Base-by-base conservation (phyloP, 169 alveolate genomes). In the Babesia gibsoni region DNA sequence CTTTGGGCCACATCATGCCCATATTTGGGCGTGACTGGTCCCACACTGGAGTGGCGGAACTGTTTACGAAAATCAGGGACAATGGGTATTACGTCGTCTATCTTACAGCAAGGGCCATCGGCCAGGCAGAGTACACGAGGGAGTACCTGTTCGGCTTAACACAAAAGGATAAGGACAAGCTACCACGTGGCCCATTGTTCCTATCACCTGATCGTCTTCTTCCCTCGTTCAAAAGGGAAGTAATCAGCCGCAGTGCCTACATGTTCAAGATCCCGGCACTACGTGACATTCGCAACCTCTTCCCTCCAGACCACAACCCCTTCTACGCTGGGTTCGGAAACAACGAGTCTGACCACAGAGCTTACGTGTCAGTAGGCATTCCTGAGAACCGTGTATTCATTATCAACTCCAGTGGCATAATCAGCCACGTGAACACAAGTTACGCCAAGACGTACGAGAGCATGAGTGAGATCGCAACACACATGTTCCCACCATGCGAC, bases 311-410 rank as follows among this genome's bases (percentile, higher is more conserved):
- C 42, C 80, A 83, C 46, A 83, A 92, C 66, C 99, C 98, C 16
- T 95, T 94, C 83, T 95, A 92, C 73, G 99, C 99, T 16, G 99
- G 99, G 7, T 97, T 97, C 90, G 99, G 99, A 18, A 97, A 97
- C 87, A 92, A 98, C 63, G 98, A 95, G 46, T 91, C 98, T 33
- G 97, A 93, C 66, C 94, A 91, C 70, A 82, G 97, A 48, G 94
- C 96, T 20, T 94, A 94, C 66, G 90, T 91, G 43, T 93, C 94
- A 30, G 98, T 93, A 32, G 98, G 98, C 4, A 91, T 94, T 16
- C 96, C 97, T 2, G 95, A 93, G 70, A 95, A 92, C 23, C 90
- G 92, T 32, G 94, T 94, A 22, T 94, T 94, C 77, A 93, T 93
- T 33, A 92, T 94, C 48, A 94, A 94, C 84, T 88, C 96, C 5